Percentiles rank a stretch among this genome's conserved stretches.
Evolutionary conservation across 257 asterid species (phyloP).

Genomic region (Gardenia jasminoides): DNA sequence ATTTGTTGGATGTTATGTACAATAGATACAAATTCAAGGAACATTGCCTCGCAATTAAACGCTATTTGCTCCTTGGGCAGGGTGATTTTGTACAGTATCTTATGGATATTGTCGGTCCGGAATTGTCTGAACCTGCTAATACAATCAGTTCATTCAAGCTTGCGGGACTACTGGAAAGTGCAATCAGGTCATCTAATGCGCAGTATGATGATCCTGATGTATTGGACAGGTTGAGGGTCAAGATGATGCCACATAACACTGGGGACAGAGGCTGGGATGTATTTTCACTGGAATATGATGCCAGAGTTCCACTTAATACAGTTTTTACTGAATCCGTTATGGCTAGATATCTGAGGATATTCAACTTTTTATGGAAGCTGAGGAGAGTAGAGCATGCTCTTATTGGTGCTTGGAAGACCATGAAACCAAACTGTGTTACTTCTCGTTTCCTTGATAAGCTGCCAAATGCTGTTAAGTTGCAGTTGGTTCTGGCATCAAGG

Average conservation of each 20-base stretch:
- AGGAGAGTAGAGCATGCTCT: constrained; percentile 94
- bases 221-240: constrained; percentile 86
- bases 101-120: constrained; percentile 95
- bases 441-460: constrained; percentile 69
- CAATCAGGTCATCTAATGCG: constrained; percentile 89
- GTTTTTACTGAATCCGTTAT: constrained; percentile 88
- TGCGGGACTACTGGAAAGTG: constrained; percentile 87
- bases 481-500: constrained; percentile 80
- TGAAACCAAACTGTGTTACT: constrained; percentile 95
- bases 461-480: constrained; percentile 71
- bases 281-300: constrained; percentile 91
- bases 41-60: constrained; percentile 96
- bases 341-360: constrained; percentile 81
- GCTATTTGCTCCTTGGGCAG: constrained; percentile 94
- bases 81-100: constrained; percentile 98
- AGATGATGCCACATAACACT: constrained; percentile 90
- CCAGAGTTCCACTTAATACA: constrained; percentile 85
- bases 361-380: constrained; percentile 96
- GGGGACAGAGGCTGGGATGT: constrained; percentile 99
- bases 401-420: constrained; percentile 89
- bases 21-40: constrained; percentile 83
- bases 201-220: constrained; percentile 93
- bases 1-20: constrained; percentile 82
- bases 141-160: constrained; percentile 93
- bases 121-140: constrained; percentile 94